Conservation (phyloP, 768 basidiomycete species). For the Termitomyces sp. region DNA sequence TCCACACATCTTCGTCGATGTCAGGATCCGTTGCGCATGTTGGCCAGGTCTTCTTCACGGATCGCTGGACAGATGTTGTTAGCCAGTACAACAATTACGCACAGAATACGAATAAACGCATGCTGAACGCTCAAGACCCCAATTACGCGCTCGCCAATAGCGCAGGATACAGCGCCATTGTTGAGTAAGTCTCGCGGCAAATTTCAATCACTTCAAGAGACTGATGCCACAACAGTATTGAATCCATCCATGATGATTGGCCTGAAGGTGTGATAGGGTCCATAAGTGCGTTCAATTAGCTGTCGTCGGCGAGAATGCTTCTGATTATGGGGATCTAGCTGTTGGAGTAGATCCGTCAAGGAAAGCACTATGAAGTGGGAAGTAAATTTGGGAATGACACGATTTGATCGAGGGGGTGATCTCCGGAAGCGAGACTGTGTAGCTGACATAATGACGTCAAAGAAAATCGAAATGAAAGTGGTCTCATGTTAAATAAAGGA, state of each 20-base stretch:
- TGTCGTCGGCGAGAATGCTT: neutral
- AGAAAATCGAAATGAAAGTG: slow-evolving; percentile 34
- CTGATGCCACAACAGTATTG: slow-evolving; percentile 14
- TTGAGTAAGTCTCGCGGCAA: slow-evolving; percentile 18
- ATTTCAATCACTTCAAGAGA: too few relatives aligned
- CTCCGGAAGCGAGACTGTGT: slow-evolving; percentile 22
- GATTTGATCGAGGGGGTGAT: slow-evolving; percentile 2
- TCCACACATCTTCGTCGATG: slow-evolving; percentile 14
- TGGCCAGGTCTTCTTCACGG: slow-evolving; percentile 18
- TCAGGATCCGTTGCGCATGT: slow-evolving; percentile 14
- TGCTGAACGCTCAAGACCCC: slow-evolving; percentile 22
- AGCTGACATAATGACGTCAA: slow-evolving; percentile 7
- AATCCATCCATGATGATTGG: slow-evolving; percentile 25
- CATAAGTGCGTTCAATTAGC: slow-evolving; percentile 21
- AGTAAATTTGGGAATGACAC: too few relatives aligned
- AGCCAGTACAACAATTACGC: slow-evolving; percentile 13
- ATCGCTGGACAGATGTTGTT: slow-evolving; percentile 21
- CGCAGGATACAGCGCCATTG: slow-evolving; percentile 26
- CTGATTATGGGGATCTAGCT: slow-evolving; percentile 13
- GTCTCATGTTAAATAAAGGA: slow-evolving; percentile 27
- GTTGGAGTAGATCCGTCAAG: slow-evolving; percentile 27
- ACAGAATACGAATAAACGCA: slow-evolving; percentile 15
- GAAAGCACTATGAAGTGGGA: neutral
- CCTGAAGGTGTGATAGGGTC: slow-evolving; percentile 27
- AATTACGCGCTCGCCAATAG: slow-evolving; percentile 17